phyloP scores from a whole-genome alignment of 345 rosid genomes.

The Nasturtium officinale region DNA sequence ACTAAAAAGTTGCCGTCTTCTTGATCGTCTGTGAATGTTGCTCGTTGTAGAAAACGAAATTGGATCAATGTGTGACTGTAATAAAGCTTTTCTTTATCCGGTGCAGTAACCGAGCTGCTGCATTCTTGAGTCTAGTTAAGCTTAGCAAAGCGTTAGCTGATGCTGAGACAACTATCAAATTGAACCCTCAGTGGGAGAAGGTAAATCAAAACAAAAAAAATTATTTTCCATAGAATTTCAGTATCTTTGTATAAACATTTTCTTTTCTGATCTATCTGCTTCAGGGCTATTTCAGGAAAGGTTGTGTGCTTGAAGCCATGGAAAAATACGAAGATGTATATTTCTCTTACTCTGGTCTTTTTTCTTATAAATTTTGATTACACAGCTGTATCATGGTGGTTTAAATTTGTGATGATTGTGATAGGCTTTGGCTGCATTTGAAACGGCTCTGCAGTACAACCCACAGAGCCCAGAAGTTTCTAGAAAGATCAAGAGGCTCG shows the following conservation, averaged over 20 bases:
- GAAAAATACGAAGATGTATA: slow-evolving; percentile 84
- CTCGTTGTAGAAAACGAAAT: not conserved
- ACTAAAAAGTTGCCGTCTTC: not conserved
- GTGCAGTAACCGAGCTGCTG: slow-evolving; percentile 94
- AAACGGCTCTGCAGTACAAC: slow-evolving; percentile 70
- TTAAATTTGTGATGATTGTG: slow-evolving; percentile 21
- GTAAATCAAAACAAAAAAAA: slow-evolving; percentile 40
- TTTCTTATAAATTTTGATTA: not conserved
- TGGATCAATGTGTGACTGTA: slow-evolving; percentile 3
- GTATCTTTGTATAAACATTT: not conserved
- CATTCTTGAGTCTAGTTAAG: slow-evolving; percentile 84
- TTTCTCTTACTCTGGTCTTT: slow-evolving; percentile 1
- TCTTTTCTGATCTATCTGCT: slow-evolving; percentile 21
- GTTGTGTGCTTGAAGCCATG: slow-evolving; percentile 94
- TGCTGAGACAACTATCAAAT: slow-evolving; percentile 78
- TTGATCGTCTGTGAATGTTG: slow-evolving; percentile 13
- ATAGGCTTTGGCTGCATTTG: slow-evolving; percentile 81
- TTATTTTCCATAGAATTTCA: not conserved
- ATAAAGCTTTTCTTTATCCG: not conserved
- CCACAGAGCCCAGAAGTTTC: slow-evolving; percentile 87
- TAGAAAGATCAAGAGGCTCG: slow-evolving; percentile 76
- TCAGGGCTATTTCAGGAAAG: slow-evolving; percentile 96
- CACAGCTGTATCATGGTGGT: not conserved
- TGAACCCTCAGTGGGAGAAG: slow-evolving; percentile 97
- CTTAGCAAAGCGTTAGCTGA: slow-evolving; percentile 92